Evolutionary conservation across 2,329 filamentous ascomycete species (phyloP).

Genomic region (Sodiomyces alkalinus): DNA sequence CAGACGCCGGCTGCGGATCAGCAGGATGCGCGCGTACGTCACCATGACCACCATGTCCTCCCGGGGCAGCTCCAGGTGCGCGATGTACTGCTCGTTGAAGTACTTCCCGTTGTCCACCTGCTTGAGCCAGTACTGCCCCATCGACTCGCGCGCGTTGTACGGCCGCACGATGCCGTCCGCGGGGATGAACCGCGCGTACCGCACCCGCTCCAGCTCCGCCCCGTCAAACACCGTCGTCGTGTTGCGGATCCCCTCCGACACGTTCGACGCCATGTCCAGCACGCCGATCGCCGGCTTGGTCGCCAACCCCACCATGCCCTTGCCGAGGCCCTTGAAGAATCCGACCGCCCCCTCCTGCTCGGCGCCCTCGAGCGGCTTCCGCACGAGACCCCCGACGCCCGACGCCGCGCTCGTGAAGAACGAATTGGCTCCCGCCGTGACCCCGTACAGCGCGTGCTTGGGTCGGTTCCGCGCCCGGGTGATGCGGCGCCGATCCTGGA

Average conservation of each 20-base stretch:
- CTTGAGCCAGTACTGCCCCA: conserved; percentile 98
- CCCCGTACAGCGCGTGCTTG: conserved; percentile 93
- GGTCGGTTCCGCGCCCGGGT: conserved; percentile 83
- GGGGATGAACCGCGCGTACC: conserved; percentile 84
- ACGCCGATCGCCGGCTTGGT: conserved; percentile 96
- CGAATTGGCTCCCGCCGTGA: conserved; percentile 88
- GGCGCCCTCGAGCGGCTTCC: conserved; percentile 87
- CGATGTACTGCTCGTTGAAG: conserved; percentile 96
- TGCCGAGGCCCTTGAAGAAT: conserved; percentile 96
- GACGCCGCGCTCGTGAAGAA: conserved; percentile 86
- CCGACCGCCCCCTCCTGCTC: conserved; percentile 89
- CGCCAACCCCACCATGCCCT: conserved; percentile 83
- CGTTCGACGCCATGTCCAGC: conserved; percentile 91
- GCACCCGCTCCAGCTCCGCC: conserved; percentile 83
- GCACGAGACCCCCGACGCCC: conserved; percentile 81
- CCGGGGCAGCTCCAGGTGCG: conserved; percentile 78
- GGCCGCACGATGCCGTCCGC: conserved; percentile 87
- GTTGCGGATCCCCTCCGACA: conserved; percentile 94
- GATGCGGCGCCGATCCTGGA: conserved; percentile 91
- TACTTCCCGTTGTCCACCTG: conserved; percentile 94
- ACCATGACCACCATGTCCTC: conserved; percentile 86
- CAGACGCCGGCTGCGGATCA: conserved; percentile 74
- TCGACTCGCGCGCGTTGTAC: conserved; percentile 85
- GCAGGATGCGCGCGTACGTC: conserved; percentile 74
- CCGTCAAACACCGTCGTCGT: conserved; percentile 97